Evolutionary conservation across 176 grass and related monocot species (phyloP).

Genomic region (Eleusine indica): DNA sequence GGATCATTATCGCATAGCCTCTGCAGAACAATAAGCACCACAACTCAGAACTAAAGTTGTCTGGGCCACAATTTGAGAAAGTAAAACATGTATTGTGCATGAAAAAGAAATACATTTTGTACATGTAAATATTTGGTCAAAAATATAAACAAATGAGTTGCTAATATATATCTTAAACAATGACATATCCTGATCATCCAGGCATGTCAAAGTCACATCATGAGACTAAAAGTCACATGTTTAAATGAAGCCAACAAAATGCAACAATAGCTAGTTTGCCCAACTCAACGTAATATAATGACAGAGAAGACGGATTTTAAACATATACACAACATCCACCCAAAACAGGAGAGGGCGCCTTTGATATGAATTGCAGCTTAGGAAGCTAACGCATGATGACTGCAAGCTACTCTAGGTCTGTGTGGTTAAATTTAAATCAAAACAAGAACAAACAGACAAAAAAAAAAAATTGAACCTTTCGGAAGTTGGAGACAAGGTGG

Average conservation of each 20-base stretch:
- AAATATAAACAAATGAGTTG: not conserved
- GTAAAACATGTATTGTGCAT: not conserved
- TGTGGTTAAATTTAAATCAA: not conserved
- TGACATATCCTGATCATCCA: not conserved
- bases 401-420: not conserved
- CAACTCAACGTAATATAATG: slow-evolving; percentile 9
- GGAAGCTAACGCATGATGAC: slow-evolving; percentile 6
- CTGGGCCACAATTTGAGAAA: not conserved
- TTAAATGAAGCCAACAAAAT: not conserved
- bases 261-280: not conserved
- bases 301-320: not conserved
- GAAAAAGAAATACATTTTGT: not conserved
- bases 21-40: slow-evolving; percentile 47
- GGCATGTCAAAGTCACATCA: not conserved
- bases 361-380: not conserved
- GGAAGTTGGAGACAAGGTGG: slow-evolving; percentile 94
- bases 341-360: not conserved
- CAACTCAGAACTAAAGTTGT: slow-evolving; percentile 19
- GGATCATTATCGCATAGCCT: slow-evolving; percentile 95
- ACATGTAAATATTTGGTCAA: not conserved
- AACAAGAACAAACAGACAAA: not conserved
- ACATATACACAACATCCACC: not conserved
- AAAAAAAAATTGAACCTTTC: slow-evolving; percentile 58
- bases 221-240: not conserved
- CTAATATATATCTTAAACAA: not conserved